Evolutionary conservation across 192 early-diverging fungal species (phyloP), one percentile per base, ranked within the genome.

Genomic region (Chytriomyces sp.): DNA sequence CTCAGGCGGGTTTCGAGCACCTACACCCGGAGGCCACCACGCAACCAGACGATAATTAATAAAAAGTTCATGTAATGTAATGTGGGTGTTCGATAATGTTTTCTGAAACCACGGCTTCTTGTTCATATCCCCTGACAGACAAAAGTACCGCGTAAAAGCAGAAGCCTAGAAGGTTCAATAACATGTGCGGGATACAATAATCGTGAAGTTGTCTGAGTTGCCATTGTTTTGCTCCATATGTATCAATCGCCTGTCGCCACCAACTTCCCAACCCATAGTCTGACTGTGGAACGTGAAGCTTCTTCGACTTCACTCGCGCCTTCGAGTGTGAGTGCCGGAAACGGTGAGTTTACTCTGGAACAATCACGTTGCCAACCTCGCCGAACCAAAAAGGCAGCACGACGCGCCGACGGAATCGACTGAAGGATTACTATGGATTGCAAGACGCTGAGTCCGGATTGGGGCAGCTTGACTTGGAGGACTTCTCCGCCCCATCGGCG

Each of bases 401-500:
- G n/a, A n/a, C n/a, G n/a, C n/a, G n/a, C n/a, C 39, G 69, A 32
- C 73, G 81, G 8, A 73, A 80, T 39, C 49, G 79, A 8, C 65
- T 82, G 2, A 80, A 82, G 37, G 39, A 81, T n/a, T 82, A 82
- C 63, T 82, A 82, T 63, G 78, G 78, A 4, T 54, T 79, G 19
- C 38, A 17, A 5, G 77, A 69, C 26, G 39, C 8, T 33, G 59
- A 14, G 52, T 59, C 44, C 32, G 53, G n/a, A 14, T 49, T 22
- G 44, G 17, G 14, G 17, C 22, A 14, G 22, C 17, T 49, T 49
- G 17, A n/a, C 44, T 14, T n/a, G 14, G 44, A 49, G 22, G 44
- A 49, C 44, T 49, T 49, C 22, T 14, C 44, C 2, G 44, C 44
- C 14, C 14, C 1, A 14, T 49, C 44, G 44, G 44, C 14, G 44